phyloP scores from a whole-genome alignment of 768 basidiomycete genomes.

The Lentinula aciculospora region DNA sequence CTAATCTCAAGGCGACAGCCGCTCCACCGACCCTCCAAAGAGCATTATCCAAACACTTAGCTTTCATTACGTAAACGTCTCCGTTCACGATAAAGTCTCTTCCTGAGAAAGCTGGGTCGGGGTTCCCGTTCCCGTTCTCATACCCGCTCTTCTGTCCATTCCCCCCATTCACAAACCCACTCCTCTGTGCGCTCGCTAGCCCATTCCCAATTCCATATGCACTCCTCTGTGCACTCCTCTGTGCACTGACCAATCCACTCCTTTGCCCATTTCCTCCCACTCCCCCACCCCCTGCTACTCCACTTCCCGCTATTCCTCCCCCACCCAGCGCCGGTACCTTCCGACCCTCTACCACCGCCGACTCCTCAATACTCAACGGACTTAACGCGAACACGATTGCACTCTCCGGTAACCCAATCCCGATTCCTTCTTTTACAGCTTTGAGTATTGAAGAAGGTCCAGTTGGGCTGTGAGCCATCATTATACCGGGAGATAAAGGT shows the following conservation, averaged over 20 bases:
- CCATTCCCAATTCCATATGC: neutral
- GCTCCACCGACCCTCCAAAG: slow-evolving; percentile 84
- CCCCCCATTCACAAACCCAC: neutral
- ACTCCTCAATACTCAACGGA: slow-evolving; percentile 22
- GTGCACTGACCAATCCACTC: neutral
- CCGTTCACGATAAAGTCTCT: slow-evolving; percentile 31
- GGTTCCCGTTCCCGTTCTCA: neutral
- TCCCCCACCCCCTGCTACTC: neutral
- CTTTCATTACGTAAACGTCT: slow-evolving; percentile 56
- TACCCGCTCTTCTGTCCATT: too few species aligned
- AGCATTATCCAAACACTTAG: slow-evolving; percentile 62
- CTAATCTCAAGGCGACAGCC: slow-evolving; percentile 62
- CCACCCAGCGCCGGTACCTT: neutral
- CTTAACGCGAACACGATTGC: slow-evolving; percentile 36
- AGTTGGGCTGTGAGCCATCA: slow-evolving; percentile 3
- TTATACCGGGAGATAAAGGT: neutral
- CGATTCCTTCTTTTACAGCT: slow-evolving; percentile 41
- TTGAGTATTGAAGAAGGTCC: slow-evolving; percentile 34
- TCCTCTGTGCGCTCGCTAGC: neutral
- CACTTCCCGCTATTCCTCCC: neutral
- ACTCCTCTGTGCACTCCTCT: neutral
- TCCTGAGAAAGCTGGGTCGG: neutral
- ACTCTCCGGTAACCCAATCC: slow-evolving; percentile 31
- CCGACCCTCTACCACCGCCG: slow-evolving; percentile 7
- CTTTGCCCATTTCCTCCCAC: neutral